Conservation (phyloP, 1,284 basidiomycete species). For the Microbotryomycetes sp. region DNA sequence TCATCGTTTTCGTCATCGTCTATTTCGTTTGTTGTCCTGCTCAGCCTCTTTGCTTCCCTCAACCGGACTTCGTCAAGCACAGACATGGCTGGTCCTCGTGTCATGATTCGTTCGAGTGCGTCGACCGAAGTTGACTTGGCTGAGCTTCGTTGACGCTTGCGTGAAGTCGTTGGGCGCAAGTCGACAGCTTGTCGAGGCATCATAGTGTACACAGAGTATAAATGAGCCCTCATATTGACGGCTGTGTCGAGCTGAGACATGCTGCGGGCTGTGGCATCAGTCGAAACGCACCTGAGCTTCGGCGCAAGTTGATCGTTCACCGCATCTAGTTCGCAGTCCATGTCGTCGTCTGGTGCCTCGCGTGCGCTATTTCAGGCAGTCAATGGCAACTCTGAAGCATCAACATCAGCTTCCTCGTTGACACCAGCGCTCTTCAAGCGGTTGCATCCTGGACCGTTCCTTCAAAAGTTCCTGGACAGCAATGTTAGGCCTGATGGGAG, state of each 20-base stretch:
- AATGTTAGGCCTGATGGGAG: conserved; percentile 69
- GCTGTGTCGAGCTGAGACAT: too few species aligned
- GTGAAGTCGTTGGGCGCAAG: background rate
- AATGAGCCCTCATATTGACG: too few species aligned
- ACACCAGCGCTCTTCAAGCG: conserved; percentile 62
- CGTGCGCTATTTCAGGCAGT: too few species aligned
- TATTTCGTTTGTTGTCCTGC: background rate
- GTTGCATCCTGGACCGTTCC: conserved; percentile 70
- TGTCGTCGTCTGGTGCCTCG: too few species aligned
- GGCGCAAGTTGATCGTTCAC: too few species aligned
- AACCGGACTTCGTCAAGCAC: background rate
- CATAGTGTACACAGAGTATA: too few species aligned
- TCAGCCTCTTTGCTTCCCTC: background rate
- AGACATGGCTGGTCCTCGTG: background rate
- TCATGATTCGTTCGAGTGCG: background rate
- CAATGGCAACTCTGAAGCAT: too few species aligned
- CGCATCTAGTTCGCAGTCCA: too few species aligned
- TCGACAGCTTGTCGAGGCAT: background rate
- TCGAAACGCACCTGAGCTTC: too few species aligned
- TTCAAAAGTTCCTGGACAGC: conserved; percentile 68
- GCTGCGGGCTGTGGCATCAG: too few species aligned
- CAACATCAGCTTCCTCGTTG: conserved; percentile 9
- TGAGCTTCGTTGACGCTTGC: background rate
- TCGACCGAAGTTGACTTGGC: background rate
- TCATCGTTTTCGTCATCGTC: background rate